phyloP scores from a whole-genome alignment of 495 filamentous ascomycete species.

The Alectoria sarmentosa region DNA sequence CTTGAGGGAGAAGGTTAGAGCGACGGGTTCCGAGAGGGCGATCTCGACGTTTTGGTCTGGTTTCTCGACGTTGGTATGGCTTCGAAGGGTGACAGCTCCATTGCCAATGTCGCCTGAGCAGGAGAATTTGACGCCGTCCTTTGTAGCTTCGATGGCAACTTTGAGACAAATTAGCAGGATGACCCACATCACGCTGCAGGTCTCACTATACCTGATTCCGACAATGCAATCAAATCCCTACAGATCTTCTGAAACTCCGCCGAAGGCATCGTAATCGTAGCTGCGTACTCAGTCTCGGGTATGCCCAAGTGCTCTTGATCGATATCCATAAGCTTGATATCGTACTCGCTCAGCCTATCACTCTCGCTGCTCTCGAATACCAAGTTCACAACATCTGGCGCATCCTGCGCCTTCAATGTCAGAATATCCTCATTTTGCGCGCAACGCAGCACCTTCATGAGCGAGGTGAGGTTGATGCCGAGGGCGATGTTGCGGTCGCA shows the following conservation, averaged over 20 bases:
- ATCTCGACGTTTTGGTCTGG: conserved; percentile 80
- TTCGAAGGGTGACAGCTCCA: conserved; percentile 84
- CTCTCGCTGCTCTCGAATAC: conserved; percentile 88
- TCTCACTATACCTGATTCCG: conserved; percentile 73
- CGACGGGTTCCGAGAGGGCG: conserved; percentile 82
- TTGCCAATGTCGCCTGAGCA: conserved; percentile 93
- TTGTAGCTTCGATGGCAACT: conserved; percentile 94
- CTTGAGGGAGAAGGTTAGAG: conserved; percentile 97
- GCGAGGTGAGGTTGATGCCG: conserved; percentile 90
- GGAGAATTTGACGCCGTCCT: conserved; percentile 96
- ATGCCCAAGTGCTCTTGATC: conserved; percentile 99
- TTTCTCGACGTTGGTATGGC: conserved; percentile 88
- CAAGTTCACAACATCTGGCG: conserved; percentile 90
- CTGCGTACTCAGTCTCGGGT: conserved; percentile 95
- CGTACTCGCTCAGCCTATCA: conserved; percentile 93
- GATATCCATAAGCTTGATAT: conserved; percentile 99
- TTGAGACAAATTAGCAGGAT: conserved; percentile 10
- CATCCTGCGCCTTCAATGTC: conserved; percentile 94
- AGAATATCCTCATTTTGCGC: conserved; percentile 93
- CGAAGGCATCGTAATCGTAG: conserved; percentile 82
- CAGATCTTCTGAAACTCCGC: conserved; percentile 93
- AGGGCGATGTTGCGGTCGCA: conserved; percentile 99
- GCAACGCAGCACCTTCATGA: conserved; percentile 94
- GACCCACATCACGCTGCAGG: background rate
- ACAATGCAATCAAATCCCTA: conserved; percentile 80